Evolutionary conservation across 768 basidiomycete genomes (phyloP).

Genomic region (Cystofilobasidium ferigula): DNA sequence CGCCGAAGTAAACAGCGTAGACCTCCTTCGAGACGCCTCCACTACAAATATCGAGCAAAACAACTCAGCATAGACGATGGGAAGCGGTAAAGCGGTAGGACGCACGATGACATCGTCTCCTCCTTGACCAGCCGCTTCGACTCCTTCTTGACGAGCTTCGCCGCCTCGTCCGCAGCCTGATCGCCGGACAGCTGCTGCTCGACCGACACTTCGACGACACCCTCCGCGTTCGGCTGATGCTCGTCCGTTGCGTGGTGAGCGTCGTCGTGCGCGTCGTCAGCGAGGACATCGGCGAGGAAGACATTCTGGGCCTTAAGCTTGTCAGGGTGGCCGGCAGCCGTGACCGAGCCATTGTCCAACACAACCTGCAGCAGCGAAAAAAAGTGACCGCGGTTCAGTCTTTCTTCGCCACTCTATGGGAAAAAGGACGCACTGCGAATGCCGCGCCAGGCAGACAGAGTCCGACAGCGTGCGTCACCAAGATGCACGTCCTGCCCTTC

Average conservation of each 20-base stretch:
- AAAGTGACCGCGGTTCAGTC: neutral
- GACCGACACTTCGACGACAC: neutral
- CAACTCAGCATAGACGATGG: neutral
- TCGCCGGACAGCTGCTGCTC: constrained; percentile 4
- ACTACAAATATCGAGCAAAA: neutral
- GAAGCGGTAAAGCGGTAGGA: neutral
- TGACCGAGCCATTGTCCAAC: constrained; percentile 15
- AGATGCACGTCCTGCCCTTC: constrained; percentile 62
- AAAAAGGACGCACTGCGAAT: constrained; percentile 29
- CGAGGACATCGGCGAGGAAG: constrained; percentile 12
- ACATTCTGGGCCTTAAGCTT: neutral
- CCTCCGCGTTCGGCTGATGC: neutral
- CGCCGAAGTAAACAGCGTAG: neutral
- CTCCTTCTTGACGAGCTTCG: constrained; percentile 8
- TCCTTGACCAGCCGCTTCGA: constrained; percentile 22
- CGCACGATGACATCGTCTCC: neutral
- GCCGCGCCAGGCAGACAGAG: constrained; percentile 34
- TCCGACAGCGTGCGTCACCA: constrained; percentile 47
- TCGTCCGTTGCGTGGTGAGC: neutral
- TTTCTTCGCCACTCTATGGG: neutral
- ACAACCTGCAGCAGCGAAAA: constrained; percentile 7
- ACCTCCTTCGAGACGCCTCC: neutral
- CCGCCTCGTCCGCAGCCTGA: constrained; percentile 5
- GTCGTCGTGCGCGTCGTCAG: constrained; percentile 14
- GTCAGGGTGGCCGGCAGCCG: constrained; percentile 1